Base-by-base conservation (phyloP, 495 filamentous ascomycete species). In the Xylaria intraflava region DNA sequence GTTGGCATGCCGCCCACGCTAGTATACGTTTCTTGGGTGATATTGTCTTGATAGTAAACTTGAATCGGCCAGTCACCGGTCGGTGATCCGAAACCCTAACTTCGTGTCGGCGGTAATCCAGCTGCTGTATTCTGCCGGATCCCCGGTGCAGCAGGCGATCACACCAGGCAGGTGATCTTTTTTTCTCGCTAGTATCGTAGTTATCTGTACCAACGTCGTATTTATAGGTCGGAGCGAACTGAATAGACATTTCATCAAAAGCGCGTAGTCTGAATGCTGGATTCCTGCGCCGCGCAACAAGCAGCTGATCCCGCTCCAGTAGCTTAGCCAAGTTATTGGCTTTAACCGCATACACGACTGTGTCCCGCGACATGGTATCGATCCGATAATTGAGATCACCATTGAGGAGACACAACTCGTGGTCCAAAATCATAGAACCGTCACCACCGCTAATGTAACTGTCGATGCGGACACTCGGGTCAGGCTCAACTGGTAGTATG, bases 361-460 rank as follows among this genome's bases (percentile, higher is more conserved):
- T 87, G 61, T 96, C 87, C 9, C 93, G 86, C 17, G 86, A 84
- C 78, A 96, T 95, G n/a, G 90, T 85, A 67, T 98, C 93, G 62
- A 98, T 97, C 36, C 93, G 90, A 70, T 98, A 98, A 67, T 98
- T 98, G 39, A 98, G 81, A 64, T 98, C 93, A 16, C 93, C 93
- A 64, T 97, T 96, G 17, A 96, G 70, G 46, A 98, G 83, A 62
- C 93, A 98, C 17, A 97, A 85, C 67, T 98, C 93, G 61, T 98
- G 92, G 60, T 98, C 93, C 46, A 96, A 80, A 45, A 98, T 87
- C 90, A 97, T 94, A 20, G 84, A 86, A 9, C 93, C 93, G 62
- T 98, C 93, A 14, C 93, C 93, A 30, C 93, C 93, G 23, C 88
- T 85, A 11, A 89, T 81, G 63, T 86, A 98, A 57, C 85, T 86